Percentiles rank a stretch among this genome's conserved stretches.
phyloP scores from a whole-genome alignment of 495 filamentous ascomycete genomes.

The Letharia lupina region DNA sequence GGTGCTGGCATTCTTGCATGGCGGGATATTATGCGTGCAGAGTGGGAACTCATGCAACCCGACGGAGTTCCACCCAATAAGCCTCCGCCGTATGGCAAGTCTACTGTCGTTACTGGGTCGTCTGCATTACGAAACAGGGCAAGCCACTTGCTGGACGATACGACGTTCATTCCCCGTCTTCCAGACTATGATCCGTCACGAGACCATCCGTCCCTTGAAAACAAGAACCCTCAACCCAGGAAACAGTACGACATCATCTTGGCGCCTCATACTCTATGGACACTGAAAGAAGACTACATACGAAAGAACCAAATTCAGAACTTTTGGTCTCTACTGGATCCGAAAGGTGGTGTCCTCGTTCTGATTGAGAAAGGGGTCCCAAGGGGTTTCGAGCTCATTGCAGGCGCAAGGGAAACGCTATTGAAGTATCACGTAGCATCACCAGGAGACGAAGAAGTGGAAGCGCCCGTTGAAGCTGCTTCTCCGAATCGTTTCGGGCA shows the following conservation, averaged over 20 bases:
- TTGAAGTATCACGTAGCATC: conserved; percentile 67
- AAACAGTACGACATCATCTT: conserved; percentile 88
- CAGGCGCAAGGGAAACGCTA: conserved; percentile 67
- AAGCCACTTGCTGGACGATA: conserved; percentile 72
- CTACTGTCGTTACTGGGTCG: conserved; percentile 55
- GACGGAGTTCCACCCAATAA: conserved; percentile 35
- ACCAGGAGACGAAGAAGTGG: conserved; percentile 45
- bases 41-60: conserved; percentile 58
- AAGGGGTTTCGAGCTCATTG: conserved; percentile 85
- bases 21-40: conserved; percentile 70
- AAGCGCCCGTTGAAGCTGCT: conserved; percentile 33
- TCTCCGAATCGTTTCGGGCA: conserved; percentile 31
- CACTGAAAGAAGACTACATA: conserved; percentile 59
- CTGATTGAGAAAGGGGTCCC: conserved; percentile 87
- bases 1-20: conserved; percentile 81
- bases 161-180: conserved; percentile 82
- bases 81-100: conserved; percentile 45
- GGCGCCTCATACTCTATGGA: conserved; percentile 73
- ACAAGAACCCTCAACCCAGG: conserved; percentile 40
- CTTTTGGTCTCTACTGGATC: conserved; percentile 77
- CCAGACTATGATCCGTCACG: conserved; percentile 75
- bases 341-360: conserved; percentile 78
- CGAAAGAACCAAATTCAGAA: conserved; percentile 74
- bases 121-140: conserved; percentile 65
- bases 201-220: conserved; percentile 40